These are phyloP conservation scores for Pseudisothecium myosuroides DNA, from an alignment of 225 moss, liverwort and hornwort genomes.

Conservation along the genomic window DNA sequence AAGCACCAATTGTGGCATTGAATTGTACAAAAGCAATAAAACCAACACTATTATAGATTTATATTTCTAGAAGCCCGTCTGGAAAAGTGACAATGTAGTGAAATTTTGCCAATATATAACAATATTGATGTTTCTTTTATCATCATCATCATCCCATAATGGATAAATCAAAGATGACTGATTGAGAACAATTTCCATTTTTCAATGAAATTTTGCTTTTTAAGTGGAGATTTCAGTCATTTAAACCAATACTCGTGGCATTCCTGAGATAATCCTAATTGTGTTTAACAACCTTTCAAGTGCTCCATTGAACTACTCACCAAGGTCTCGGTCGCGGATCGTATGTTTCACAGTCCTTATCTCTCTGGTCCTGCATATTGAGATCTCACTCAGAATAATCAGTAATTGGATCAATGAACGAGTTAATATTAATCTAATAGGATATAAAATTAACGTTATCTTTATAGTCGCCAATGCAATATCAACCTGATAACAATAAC, in stretches of 20 bases:
- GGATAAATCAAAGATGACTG: no score
- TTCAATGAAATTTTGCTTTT: background rate
- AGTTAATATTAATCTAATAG: no score
- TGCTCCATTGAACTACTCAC: background rate
- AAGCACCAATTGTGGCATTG: no score
- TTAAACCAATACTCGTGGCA: background rate
- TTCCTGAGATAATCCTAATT: background rate
- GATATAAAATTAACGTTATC: background rate
- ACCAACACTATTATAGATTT: no score
- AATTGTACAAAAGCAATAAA: background rate
- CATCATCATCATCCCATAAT: background rate
- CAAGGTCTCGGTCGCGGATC: slow-evolving; percentile 1
- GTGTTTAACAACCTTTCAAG: background rate
- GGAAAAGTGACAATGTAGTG: no score
- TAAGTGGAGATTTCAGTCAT: background rate
- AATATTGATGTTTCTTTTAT: background rate
- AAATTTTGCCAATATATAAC: background rate
- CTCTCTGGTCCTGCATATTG: background rate
- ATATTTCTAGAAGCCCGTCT: no score
- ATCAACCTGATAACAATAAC: background rate
- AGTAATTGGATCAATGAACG: background rate
- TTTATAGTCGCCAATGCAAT: background rate
- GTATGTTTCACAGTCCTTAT: background rate
- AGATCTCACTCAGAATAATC: background rate
- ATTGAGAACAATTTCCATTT: background rate